phyloP scores from a whole-genome alignment of 139 green algal species.

The Closterium sp. region DNA sequence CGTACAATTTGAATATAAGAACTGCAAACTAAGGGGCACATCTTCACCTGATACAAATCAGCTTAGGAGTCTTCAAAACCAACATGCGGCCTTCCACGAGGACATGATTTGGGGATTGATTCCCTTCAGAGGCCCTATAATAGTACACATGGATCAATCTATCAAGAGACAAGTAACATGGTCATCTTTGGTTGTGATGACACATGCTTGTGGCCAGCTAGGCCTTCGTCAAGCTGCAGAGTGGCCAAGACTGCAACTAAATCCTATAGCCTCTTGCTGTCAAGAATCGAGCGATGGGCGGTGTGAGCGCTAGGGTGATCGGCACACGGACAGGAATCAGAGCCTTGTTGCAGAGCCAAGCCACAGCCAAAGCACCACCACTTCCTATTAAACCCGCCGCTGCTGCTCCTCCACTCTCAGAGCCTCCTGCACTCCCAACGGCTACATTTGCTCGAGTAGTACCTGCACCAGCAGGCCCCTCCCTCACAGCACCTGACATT shows the following conservation, averaged over 20 bases:
- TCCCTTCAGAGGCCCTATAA: too few species aligned
- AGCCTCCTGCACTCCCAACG: not conserved
- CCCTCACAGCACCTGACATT: too few species aligned
- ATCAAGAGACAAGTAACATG: too few species aligned
- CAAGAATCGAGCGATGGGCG: not conserved
- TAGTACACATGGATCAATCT: too few species aligned
- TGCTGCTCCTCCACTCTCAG: not conserved
- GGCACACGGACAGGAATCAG: slow-evolving; percentile 10
- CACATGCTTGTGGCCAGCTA: not conserved
- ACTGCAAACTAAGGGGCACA: too few species aligned
- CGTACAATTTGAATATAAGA: too few species aligned
- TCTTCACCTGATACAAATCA: too few species aligned
- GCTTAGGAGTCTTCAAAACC: too few species aligned
- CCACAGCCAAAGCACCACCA: slow-evolving; percentile 5
- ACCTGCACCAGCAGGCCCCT: too few species aligned
- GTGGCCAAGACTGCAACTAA: not conserved
- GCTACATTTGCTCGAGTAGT: not conserved
- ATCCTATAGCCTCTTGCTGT: not conserved
- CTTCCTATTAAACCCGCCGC: not conserved
- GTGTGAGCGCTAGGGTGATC: slow-evolving; percentile 9
- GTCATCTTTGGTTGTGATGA: not conserved
- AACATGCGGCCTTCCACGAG: too few species aligned
- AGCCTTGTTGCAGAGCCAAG: slow-evolving; percentile 13
- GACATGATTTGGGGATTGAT: too few species aligned
- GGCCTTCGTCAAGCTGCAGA: too few species aligned